phyloP scores from a whole-genome alignment of 164 flowering plant genomes.

The Buxus sempervirens region DNA sequence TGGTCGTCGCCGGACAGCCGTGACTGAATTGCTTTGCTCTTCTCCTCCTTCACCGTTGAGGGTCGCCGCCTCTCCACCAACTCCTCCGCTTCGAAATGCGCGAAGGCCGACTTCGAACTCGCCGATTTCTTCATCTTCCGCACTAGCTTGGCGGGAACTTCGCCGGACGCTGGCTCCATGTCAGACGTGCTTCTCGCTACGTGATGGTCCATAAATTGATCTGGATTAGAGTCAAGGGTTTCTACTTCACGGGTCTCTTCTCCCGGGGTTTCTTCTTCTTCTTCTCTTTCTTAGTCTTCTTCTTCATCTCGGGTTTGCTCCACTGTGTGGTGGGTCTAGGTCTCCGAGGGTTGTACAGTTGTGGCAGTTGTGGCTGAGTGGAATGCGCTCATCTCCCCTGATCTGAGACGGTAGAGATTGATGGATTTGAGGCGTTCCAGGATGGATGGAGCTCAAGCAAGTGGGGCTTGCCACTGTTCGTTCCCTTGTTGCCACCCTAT shows the following conservation, averaged over 20 bases:
- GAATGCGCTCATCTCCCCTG: constrained; percentile 11
- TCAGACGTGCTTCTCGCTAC: constrained; percentile 45
- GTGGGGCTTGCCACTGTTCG: constrained; percentile 1
- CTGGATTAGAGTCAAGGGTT: neutral
- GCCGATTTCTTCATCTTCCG: constrained; percentile 70
- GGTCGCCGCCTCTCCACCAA: constrained; percentile 15
- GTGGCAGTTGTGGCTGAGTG: neutral
- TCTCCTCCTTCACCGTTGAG: constrained; percentile 27
- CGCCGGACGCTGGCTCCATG: constrained; percentile 43
- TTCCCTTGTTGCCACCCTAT: constrained; percentile 1
- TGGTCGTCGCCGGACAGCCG: constrained; percentile 27
- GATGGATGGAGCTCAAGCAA: constrained; percentile 37
- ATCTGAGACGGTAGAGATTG: constrained; percentile 30
- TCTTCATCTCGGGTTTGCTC: no score
- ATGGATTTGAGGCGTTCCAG: constrained; percentile 54
- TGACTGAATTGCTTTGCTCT: neutral
- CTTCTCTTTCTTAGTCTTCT: no score
- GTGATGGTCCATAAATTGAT: constrained; percentile 10
- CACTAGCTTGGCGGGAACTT: constrained; percentile 34
- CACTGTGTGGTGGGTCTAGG: no score
- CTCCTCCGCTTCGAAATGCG: constrained; percentile 29
- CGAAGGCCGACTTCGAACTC: constrained; percentile 47
- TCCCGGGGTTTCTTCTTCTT: no score
- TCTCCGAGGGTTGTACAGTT: no score
- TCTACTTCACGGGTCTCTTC: neutral